These are phyloP conservation scores for Brassica hybrid DNA, from an alignment of 441 rosid genomes.

Conservation along the genomic window DNA sequence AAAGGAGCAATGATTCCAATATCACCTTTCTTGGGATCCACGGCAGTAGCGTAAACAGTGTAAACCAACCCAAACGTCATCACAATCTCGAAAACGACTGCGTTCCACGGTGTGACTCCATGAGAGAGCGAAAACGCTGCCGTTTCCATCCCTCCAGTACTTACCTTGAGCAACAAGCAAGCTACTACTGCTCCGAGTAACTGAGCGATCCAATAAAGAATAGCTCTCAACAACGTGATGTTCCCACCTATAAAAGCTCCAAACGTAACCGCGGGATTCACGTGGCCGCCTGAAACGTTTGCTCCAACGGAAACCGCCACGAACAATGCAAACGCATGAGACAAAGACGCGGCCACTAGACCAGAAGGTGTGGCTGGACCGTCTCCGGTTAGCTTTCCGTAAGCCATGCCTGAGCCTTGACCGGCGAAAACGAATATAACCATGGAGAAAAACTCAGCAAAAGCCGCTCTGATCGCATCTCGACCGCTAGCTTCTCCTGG, in stretches of 20 bases:
- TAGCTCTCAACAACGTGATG: conserved; percentile 54
- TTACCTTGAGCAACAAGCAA: conserved; percentile 60
- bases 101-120: conserved; percentile 54
- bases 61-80: conserved; percentile 84
- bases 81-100: conserved; percentile 64
- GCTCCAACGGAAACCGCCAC: conserved; percentile 69
- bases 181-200: conserved; percentile 69
- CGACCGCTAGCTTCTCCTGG: conserved; percentile 58
- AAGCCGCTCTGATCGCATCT: conserved; percentile 57
- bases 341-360: conserved; percentile 57
- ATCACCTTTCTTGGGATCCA: conserved; percentile 67
- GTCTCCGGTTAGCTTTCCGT: too few relatives aligned
- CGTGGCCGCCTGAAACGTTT: conserved; percentile 73
- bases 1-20: conserved; percentile 64
- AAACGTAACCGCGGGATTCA: conserved; percentile 68
- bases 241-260: conserved; percentile 68
- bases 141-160: conserved; percentile 70
- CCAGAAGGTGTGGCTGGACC: too few relatives aligned
- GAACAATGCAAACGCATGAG: conserved; percentile 62
- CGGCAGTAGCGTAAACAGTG: conserved; percentile 74
- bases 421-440: too few relatives aligned
- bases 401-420: too few relatives aligned
- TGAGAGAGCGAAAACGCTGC: conserved; percentile 58
- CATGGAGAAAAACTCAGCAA: conserved; percentile 66
- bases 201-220: conserved; percentile 67